phyloP scores from a whole-genome alignment of 345 rosid species.

The Mercurialis annua region DNA sequence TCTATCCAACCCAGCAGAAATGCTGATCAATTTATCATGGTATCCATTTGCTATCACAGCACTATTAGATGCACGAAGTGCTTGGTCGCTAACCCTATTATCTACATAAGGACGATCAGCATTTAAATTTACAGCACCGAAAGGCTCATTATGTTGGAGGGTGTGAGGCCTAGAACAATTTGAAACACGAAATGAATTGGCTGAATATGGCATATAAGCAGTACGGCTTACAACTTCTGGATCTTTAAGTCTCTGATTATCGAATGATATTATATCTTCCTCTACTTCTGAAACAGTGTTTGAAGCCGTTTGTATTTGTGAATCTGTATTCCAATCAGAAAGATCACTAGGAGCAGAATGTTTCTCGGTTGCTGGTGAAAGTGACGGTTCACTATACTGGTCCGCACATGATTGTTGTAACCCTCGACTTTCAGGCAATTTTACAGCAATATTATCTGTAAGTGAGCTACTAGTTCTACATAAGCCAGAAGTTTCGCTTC shows the following conservation, averaged over 20 bases:
- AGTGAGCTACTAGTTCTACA: conserved; percentile 24
- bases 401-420: conserved; percentile 28
- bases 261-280: conserved; percentile 59
- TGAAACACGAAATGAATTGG: conserved; percentile 33
- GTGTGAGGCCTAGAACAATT: conserved; percentile 42
- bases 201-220: conserved; percentile 35
- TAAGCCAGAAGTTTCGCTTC: conserved; percentile 33
- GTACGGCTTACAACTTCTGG: conserved; percentile 47
- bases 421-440: conserved; percentile 33
- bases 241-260: conserved; percentile 52
- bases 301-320: conserved; percentile 9
- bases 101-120: conserved; percentile 35
- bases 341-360: conserved; percentile 14
- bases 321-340: conserved; percentile 14
- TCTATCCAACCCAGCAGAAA: conserved; percentile 34
- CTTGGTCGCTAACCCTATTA: conserved; percentile 29
- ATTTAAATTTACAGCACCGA: conserved; percentile 25
- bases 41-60: conserved; percentile 43
- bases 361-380: conserved; percentile 30
- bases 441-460: conserved; percentile 41
- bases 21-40: conserved; percentile 35
- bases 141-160: conserved; percentile 27
- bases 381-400: conserved; percentile 14
- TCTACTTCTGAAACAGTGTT: conserved; percentile 38
- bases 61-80: conserved; percentile 24